Percentiles rank a stretch among this genome's conserved stretches.
Evolutionary conservation across 148 eudicot species (phyloP).

Genomic region (Linanthus parryae): DNA sequence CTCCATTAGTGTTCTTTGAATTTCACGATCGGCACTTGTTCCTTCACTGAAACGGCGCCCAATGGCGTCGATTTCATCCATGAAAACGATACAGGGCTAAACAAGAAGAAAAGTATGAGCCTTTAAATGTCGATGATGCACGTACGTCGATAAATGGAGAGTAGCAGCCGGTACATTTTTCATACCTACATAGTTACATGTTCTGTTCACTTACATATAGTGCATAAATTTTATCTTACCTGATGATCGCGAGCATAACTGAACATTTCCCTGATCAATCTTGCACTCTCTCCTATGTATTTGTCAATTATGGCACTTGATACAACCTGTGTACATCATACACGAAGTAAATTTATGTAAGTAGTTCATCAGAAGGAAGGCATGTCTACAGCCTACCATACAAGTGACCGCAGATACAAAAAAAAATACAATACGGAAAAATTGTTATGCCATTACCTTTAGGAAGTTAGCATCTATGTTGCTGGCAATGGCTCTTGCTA

Average conservation of each 20-base stretch:
- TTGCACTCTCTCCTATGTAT: constrained; percentile 98
- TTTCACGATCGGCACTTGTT: constrained; percentile 98
- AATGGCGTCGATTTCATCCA: constrained; percentile 98
- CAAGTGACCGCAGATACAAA: too few relatives aligned
- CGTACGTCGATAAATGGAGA: neutral
- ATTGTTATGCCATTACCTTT: constrained; percentile 38
- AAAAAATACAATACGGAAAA: neutral
- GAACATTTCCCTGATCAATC: constrained; percentile 97
- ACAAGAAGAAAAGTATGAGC: neutral
- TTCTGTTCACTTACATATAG: neutral
- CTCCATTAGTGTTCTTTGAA: constrained; percentile 98
- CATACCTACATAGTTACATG: neutral
- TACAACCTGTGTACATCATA: constrained; percentile 54
- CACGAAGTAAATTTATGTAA: too few relatives aligned
- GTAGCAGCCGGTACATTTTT: too few relatives aligned
- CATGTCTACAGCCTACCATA: neutral
- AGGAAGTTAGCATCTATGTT: constrained; percentile 94
- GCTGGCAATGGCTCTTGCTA: constrained; percentile 98
- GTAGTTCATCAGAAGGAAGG: neutral
- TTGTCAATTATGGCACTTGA: constrained; percentile 98
- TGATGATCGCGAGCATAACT: constrained; percentile 96
- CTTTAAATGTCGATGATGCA: neutral
- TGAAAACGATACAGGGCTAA: constrained; percentile 95
- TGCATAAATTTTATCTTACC: constrained; percentile 26
- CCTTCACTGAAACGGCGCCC: constrained; percentile 98